These are phyloP conservation scores for Lentinula boryana DNA, from an alignment of 768 basidiomycete species.

Conservation along the genomic window DNA sequence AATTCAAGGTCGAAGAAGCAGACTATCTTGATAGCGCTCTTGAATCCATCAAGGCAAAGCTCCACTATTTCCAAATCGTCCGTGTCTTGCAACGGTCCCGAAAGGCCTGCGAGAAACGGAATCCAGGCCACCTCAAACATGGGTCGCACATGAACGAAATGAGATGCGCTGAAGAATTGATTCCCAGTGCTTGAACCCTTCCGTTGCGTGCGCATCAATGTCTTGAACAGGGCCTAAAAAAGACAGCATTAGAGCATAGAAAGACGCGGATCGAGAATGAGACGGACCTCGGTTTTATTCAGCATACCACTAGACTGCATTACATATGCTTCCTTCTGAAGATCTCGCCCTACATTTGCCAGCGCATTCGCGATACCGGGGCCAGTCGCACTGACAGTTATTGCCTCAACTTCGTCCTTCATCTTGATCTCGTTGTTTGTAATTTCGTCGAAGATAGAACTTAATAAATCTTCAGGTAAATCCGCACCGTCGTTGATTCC, in stretches of 20 bases:
- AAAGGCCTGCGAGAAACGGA: slow-evolving; percentile 92
- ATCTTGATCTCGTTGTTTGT: slow-evolving; percentile 90
- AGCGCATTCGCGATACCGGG: slow-evolving; percentile 79
- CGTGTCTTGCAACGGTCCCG: slow-evolving; percentile 90
- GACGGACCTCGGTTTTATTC: slow-evolving; percentile 83
- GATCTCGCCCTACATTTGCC: slow-evolving; percentile 86
- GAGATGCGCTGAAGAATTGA: slow-evolving; percentile 94
- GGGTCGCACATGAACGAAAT: slow-evolving; percentile 92
- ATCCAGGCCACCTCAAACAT: slow-evolving; percentile 99
- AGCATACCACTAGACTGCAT: slow-evolving; percentile 96
- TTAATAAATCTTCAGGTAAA: slow-evolving; percentile 81
- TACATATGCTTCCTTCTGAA: slow-evolving; percentile 94
- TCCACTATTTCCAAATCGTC: slow-evolving; percentile 92
- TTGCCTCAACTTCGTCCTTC: slow-evolving; percentile 90
- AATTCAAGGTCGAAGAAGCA: slow-evolving; percentile 97
- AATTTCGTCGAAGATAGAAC: slow-evolving; percentile 85
- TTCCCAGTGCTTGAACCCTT: slow-evolving; percentile 72
- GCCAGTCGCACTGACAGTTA: slow-evolving; percentile 36
- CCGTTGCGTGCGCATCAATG: slow-evolving; percentile 89
- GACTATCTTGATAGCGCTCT: slow-evolving; percentile 92
- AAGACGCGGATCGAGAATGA: neutral
- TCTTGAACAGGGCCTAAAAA: slow-evolving; percentile 79
- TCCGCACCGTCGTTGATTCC: slow-evolving; percentile 92
- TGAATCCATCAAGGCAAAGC: slow-evolving; percentile 92
- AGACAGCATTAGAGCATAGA: slow-evolving; percentile 3